Conservation (phyloP, 148 eudicot genomes). For the Salicornia ramosissima region DNA sequence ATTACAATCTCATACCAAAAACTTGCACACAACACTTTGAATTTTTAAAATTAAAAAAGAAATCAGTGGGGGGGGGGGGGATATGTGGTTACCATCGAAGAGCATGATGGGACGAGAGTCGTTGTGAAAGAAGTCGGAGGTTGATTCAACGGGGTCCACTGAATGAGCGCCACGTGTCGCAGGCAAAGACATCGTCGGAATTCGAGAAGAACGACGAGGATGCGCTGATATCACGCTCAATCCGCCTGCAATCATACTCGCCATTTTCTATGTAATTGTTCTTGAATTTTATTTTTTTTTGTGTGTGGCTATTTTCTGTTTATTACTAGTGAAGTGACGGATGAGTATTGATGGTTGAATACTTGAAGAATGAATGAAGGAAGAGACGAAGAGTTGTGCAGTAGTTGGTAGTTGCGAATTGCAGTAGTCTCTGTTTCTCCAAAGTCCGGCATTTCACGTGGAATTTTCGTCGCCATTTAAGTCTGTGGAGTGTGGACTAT, state of each 20-base stretch:
- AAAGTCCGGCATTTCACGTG: conserved; percentile 10
- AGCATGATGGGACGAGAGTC: conserved; percentile 94
- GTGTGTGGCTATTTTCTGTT: neutral
- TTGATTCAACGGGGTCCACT: conserved; percentile 49
- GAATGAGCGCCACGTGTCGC: conserved; percentile 26
- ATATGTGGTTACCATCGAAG: conserved; percentile 57
- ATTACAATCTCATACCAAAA: no score
- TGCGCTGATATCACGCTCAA: conserved; percentile 1
- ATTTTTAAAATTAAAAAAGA: conserved; percentile 10
- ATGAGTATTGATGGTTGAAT: no score
- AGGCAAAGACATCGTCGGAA: conserved; percentile 16
- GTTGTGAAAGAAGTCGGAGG: conserved; percentile 61
- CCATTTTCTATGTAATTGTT: no score
- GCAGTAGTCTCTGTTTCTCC: no score
- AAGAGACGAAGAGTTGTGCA: no score
- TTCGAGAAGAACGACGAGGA: conserved; percentile 6
- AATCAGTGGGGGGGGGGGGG: neutral
- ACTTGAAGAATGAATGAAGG: no score
- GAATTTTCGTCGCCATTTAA: conserved; percentile 9
- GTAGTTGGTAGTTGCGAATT: no score
- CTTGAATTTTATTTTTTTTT: no score
- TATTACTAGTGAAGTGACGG: no score
- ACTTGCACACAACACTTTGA: no score
- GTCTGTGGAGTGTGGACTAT: no score
- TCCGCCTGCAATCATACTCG: conserved; percentile 15